Conservation (phyloP, 2,329 filamentous ascomycete genomes). For the Conoideocrella luteorostrata region DNA sequence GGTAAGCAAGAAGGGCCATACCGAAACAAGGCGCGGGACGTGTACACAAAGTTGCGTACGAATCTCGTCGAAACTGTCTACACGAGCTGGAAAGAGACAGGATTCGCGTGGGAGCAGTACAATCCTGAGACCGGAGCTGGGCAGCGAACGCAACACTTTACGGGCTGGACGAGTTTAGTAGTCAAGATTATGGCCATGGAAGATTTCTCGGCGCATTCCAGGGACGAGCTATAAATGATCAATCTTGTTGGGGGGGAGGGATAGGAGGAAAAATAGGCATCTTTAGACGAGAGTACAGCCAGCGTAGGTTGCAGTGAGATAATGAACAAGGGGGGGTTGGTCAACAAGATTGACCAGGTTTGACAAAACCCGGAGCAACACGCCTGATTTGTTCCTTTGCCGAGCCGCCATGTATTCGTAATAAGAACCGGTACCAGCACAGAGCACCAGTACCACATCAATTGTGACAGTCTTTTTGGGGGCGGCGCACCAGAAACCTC, state of each 20-base stretch:
- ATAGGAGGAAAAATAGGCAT: no score
- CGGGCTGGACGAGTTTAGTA: constrained; percentile 96
- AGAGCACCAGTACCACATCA: no score
- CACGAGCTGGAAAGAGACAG: constrained; percentile 80
- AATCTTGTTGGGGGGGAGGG: neutral
- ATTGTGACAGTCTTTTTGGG: no score
- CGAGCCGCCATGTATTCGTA: no score
- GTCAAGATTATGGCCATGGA: constrained; percentile 98
- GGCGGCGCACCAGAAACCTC: no score
- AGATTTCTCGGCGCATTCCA: constrained; percentile 43
- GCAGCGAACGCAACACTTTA: constrained; percentile 97
- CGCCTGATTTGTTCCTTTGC: neutral
- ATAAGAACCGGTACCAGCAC: no score
- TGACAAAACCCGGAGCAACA: neutral
- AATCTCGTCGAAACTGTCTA: constrained; percentile 89
- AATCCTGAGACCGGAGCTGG: constrained; percentile 86
- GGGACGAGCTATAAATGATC: constrained; percentile 41
- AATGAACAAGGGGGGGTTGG: neutral
- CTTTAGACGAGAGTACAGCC: no score
- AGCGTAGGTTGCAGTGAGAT: no score
- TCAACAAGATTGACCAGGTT: no score
- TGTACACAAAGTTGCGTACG: constrained; percentile 71
- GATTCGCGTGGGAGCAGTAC: constrained; percentile 98
- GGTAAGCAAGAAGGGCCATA: constrained; percentile 62
- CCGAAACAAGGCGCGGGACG: constrained; percentile 57